Percentiles rank a stretch among this genome's conserved stretches.
Evolutionary conservation across 2,329 filamentous ascomycete species (phyloP).

Genomic region (Lasiodiplodia gonubiensis): DNA sequence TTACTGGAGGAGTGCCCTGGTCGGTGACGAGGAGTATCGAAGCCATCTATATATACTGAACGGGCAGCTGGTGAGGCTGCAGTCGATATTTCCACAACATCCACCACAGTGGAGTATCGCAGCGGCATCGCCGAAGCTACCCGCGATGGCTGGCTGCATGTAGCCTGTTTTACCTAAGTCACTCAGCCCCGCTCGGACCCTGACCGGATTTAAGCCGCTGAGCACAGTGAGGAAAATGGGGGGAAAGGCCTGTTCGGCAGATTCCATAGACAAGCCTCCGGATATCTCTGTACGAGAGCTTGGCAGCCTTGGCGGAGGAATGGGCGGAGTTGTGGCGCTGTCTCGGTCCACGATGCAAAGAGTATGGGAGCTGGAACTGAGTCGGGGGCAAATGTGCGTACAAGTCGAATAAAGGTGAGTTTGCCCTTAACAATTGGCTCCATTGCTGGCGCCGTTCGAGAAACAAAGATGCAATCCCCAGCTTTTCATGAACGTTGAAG

Average conservation of each 20-base stretch:
- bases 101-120: background rate
- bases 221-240: background rate
- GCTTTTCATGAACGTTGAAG: background rate
- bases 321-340: background rate
- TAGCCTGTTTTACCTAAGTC: background rate
- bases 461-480: fast-evolving
- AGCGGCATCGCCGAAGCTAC: background rate
- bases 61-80: background rate
- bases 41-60: background rate
- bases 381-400: fast-evolving
- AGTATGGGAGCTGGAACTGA: background rate
- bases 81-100: background rate
- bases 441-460: background rate
- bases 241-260: background rate
- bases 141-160: background rate
- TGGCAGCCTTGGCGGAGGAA: background rate
- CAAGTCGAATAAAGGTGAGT: background rate
- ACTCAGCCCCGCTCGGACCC: constrained; percentile 1
- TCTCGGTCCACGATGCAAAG: background rate
- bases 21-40: background rate
- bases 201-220: background rate
- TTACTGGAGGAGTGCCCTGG: background rate
- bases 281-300: background rate
- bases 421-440: no score
- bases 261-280: background rate